Conservation (phyloP, 2,329 filamentous ascomycete genomes). For the Ascochyta koolunga region DNA sequence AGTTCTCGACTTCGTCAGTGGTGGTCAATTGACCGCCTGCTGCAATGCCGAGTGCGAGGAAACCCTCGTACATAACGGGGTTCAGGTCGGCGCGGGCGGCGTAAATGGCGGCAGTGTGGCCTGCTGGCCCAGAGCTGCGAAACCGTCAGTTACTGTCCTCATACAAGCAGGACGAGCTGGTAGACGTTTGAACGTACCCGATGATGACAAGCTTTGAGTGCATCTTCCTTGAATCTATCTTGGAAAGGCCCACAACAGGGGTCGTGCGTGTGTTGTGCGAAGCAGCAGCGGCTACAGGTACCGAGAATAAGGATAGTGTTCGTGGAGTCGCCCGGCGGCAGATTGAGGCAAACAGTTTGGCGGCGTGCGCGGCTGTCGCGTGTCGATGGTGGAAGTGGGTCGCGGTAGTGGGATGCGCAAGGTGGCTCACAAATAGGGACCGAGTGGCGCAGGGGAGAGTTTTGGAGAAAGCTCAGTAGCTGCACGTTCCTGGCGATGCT, state of each 20-base stretch:
- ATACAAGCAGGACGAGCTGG: constrained; percentile 50
- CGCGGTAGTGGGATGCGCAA: constrained; percentile 21
- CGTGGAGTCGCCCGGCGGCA: constrained; percentile 70
- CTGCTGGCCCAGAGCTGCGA: constrained; percentile 87
- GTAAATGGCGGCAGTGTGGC: constrained; percentile 97
- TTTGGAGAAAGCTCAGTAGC: not conserved
- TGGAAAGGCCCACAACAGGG: constrained; percentile 46
- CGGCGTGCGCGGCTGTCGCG: constrained; percentile 54
- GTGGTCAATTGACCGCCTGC: constrained; percentile 97
- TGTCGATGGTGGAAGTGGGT: constrained; percentile 26
- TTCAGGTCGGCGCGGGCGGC: constrained; percentile 92
- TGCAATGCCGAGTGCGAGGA: constrained; percentile 95
- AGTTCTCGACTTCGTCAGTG: constrained; percentile 98
- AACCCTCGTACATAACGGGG: constrained; percentile 95
- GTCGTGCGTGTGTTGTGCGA: constrained; percentile 67
- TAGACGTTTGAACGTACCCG: not conserved
- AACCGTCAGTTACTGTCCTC: constrained; percentile 34
- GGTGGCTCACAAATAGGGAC: constrained; percentile 18
- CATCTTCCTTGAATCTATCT: constrained; percentile 66
- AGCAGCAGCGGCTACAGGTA: constrained; percentile 75
- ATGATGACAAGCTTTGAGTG: constrained; percentile 89
- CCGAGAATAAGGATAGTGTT: constrained; percentile 74
- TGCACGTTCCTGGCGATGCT: constrained; percentile 23
- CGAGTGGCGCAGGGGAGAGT: constrained; percentile 15
- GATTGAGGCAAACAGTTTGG: constrained; percentile 91